Evolutionary conservation across 257 asterid genomes (phyloP), one percentile per base, ranked within the genome.

Genomic region (Verbena officinalis): DNA sequence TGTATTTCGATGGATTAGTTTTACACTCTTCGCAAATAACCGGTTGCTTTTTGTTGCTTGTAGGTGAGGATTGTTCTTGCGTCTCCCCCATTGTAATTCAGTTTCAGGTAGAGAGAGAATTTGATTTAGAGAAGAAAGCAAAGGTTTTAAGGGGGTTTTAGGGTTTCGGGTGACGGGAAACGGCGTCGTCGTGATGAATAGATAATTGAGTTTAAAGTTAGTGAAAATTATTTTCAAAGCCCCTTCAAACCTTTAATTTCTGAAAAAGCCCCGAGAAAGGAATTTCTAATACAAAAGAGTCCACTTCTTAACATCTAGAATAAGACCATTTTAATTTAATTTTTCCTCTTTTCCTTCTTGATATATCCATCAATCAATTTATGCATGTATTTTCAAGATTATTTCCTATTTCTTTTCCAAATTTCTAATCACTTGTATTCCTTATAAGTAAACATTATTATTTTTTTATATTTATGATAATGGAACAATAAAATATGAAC

Each of bases 21-120:
- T 81, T 82, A 86, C 97, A 92, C 73, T 86, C 96, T 78, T 75
- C 82, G 61, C 97, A 92, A 62, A 75, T 24, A 69, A n/a, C 13
- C 51, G 73, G 70, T 20, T 43, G 45, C n/a, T 45, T 10, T 14
- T 57, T 71, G 20, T 55, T 21, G 74, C 30, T 56, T 1, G 80
- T 36, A 48, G 56, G 38, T 12, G 74, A 20, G 9, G 58, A 4
- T 34, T 65, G 38, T 20, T 80, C 80, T 49, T n/a, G 23, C 19
- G 64, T 74, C 63, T 73, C 72, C 21, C 43, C 78, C 84, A 79
- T 75, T 65, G 64, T 69, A 21, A 59, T 55, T 44, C 30, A 16
- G 19, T 39, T 45, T 42, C 2, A 7, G 11, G 7, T 1, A 36
- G 40, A 36, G 57, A 30, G 53, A 7, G 24, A 38, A 48, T 17